Percentiles rank a stretch among this genome's conserved stretches.
Evolutionary conservation across 78 protist genomes (phyloP).

Genomic region (Monocercomonoides exilis): DNA sequence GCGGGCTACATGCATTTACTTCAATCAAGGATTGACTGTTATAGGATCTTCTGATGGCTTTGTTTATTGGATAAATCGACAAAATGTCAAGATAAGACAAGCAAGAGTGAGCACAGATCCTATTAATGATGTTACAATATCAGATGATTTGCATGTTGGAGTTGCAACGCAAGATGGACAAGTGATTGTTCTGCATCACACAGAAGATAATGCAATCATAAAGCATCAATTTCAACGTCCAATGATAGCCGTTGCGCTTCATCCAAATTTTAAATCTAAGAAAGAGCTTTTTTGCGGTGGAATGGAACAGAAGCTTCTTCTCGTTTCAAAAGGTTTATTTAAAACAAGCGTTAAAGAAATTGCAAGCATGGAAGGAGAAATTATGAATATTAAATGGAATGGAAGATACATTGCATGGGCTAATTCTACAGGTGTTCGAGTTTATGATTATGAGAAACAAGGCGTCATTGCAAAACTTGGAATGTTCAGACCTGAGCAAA

Average conservation of each 20-base stretch:
- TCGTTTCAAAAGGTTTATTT: neutral
- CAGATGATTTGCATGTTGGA: neutral
- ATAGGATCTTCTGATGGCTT: neutral
- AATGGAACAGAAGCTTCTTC: neutral
- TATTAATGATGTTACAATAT: neutral
- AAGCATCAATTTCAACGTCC: neutral
- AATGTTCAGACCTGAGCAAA: neutral
- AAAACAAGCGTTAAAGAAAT: neutral
- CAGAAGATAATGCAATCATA: neutral
- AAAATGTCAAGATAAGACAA: neutral
- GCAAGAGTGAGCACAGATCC: neutral
- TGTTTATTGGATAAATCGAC: neutral
- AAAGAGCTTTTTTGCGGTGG: neutral
- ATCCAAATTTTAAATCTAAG: neutral
- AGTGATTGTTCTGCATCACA: neutral
- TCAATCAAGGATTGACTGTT: neutral
- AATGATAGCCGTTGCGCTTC: neutral
- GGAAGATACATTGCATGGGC: neutral
- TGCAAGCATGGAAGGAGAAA: neutral
- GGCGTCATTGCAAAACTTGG: neutral
- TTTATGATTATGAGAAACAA: neutral
- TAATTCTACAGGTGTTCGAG: neutral
- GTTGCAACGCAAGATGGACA: neutral
- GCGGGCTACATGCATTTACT: neutral
- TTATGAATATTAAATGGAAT: neutral